Evolutionary conservation across 495 filamentous ascomycete genomes (phyloP).

Genomic region (Penicillium herquei): DNA sequence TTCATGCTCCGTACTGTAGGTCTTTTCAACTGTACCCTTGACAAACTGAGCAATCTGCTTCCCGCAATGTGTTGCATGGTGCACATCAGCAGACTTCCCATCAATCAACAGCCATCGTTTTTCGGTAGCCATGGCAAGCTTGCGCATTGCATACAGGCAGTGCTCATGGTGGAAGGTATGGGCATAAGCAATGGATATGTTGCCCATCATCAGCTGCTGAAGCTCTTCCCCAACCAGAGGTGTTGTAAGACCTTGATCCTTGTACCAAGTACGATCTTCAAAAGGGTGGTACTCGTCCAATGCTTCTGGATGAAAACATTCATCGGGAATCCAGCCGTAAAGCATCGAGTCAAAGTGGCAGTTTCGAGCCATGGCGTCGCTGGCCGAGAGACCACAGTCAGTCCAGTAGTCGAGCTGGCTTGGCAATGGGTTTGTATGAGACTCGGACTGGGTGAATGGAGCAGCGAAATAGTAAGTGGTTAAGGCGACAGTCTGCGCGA

Average conservation of each 20-base stretch:
- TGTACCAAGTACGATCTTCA: not conserved
- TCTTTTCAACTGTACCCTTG: not conserved
- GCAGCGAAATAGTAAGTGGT: not conserved
- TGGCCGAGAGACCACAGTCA: not conserved
- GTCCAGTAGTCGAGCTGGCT: not conserved
- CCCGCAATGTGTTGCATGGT: not conserved
- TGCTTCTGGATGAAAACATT: not conserved
- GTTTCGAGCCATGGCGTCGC: not conserved
- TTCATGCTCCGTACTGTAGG: not conserved
- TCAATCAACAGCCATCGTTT: not conserved
- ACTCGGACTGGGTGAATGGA: not conserved
- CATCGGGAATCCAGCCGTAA: not conserved
- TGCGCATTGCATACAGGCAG: not conserved
- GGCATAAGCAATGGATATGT: not conserved
- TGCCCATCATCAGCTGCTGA: not conserved
- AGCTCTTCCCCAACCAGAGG: not conserved
- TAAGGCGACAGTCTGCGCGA: not conserved
- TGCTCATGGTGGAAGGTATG: not conserved
- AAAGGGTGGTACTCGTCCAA: not conserved
- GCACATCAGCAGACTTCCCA: not conserved
- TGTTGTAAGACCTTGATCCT: not conserved
- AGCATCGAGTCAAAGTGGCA: not conserved
- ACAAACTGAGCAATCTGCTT: not conserved
- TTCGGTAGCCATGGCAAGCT: not conserved
- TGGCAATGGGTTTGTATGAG: not conserved